A percentile compares a stretch with the other conserved stretches of the same genome.
These are phyloP conservation scores for Erysimum pusillum DNA, from an alignment of 441 rosid genomes.

Conservation along the genomic window DNA sequence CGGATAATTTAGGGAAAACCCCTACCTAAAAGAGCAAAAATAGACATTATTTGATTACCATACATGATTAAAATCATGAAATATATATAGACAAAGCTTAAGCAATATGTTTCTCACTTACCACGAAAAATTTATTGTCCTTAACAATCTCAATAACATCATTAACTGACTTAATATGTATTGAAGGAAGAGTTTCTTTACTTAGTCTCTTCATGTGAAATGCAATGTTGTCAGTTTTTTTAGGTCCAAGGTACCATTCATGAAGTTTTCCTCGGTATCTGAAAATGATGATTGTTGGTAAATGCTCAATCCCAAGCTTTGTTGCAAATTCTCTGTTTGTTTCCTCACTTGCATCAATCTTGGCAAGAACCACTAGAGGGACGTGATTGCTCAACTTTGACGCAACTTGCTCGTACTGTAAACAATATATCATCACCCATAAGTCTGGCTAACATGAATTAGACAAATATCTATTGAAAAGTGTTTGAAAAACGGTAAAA, in stretches of 20 bases:
- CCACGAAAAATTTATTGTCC: constrained; percentile 73
- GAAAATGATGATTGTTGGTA: constrained; percentile 83
- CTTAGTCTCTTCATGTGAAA: constrained; percentile 80
- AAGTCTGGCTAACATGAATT: no score
- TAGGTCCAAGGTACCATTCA: constrained; percentile 92
- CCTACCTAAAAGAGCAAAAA: constrained; percentile 68
- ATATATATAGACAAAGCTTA: not conserved
- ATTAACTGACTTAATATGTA: constrained; percentile 70
- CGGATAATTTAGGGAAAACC: constrained; percentile 83
- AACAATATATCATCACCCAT: constrained; percentile 7
- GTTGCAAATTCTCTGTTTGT: constrained; percentile 69
- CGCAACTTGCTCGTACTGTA: constrained; percentile 91
- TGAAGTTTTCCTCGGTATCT: constrained; percentile 93
- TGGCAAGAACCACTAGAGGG: constrained; percentile 75
- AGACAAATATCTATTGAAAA: no score
- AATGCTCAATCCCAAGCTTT: constrained; percentile 65
- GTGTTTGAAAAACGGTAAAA: no score
- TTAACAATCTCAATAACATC: constrained; percentile 61
- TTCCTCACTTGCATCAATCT: constrained; percentile 88
- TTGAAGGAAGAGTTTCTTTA: constrained; percentile 75
- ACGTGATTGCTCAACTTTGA: constrained; percentile 70
- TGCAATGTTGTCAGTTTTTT: constrained; percentile 84
- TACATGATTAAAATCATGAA: not conserved
- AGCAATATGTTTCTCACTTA: constrained; percentile 50
- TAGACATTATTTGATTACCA: not conserved